Percentiles rank a stretch among this genome's conserved stretches.
Evolutionary conservation across 176 grass and related monocot genomes (phyloP).

Genomic region (Ampelocalamus luodianensis): DNA sequence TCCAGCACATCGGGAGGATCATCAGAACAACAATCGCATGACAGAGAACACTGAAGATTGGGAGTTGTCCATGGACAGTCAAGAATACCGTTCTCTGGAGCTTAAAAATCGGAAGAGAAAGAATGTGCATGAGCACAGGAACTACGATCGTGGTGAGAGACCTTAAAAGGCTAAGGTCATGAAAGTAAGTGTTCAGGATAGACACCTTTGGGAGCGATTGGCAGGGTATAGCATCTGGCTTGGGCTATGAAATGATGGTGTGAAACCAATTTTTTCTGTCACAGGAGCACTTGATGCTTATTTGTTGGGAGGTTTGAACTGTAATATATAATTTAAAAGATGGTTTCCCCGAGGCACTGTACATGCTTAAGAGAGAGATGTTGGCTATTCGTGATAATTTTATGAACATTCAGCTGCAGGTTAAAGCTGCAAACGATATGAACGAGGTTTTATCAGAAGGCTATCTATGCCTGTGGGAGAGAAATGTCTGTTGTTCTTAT

Average conservation of each 20-base stretch:
- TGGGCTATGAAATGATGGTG: not conserved
- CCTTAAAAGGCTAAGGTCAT: conserved; percentile 48
- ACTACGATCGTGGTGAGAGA: conserved; percentile 42
- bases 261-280: conserved; percentile 19
- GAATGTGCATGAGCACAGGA: conserved; percentile 45
- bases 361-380: conserved; percentile 10
- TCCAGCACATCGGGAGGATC: conserved; percentile 39
- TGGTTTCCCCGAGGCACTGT: not conserved
- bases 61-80: conserved; percentile 64
- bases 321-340: conserved; percentile 11
- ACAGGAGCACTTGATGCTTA: conserved; percentile 3
- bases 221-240: conserved; percentile 7
- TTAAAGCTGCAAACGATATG: not conserved
- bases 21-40: conserved; percentile 13
- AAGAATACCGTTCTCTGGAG: conserved; percentile 47
- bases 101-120: conserved; percentile 50
- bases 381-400: not conserved
- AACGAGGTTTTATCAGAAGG: not conserved
- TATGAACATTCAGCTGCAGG: not conserved
- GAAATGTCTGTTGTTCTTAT: not conserved
- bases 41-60: conserved; percentile 58
- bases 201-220: not conserved
- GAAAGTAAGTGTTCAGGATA: conserved; percentile 12
- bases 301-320: conserved; percentile 15
- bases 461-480: not conserved